Evolutionary conservation across 139 green algal species (phyloP), one percentile per base, ranked within the genome.

Genomic region (Chlorella sp.): DNA sequence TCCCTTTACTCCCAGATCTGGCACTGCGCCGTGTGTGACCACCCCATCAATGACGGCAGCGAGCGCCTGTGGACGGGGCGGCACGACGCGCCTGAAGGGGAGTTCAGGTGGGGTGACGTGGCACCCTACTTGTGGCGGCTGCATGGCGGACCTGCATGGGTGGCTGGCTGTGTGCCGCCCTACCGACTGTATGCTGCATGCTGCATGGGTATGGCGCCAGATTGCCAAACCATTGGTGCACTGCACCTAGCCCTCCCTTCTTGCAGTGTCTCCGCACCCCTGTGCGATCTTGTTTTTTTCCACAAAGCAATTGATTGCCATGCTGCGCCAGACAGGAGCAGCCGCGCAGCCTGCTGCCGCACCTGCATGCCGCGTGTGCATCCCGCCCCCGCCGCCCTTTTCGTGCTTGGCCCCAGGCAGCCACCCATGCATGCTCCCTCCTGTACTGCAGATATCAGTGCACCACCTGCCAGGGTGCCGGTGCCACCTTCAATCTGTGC

Each of bases 31-130:
- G 71, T 42, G 32, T 94, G 91, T 61, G 68, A 90, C 57, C 87
- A 90, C 61, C 87, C 89, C 26, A 91, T 94, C 76, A 94, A 94
- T 39, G 91, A 94, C 85, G 91, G 91, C 66, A 91, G 82, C 36
- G 91, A 94, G 57, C 89, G 91, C 18, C 86, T 92, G 36, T 90
- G 78, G 37, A 94, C 89, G 11, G 21, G 89, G 21, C 34, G 53
- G 24, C 87, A 91, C 66, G 86, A 92, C 32, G 73, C 91, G 36
- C 88, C 88, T 28, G 73, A 76, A 4, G 88, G 88, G 16, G 88
- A 91, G 81, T 91, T 34, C 66, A 73, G 87, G 87, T 78, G 71
- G 60, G 48, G 28, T 57, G n/a, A n/a, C 48, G 48, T 9, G 48
- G 7, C 48, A 57, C 48, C 48, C 48, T 57, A n/a, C 48, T 57